These are phyloP conservation scores for Hypoxylon lienhwacheense DNA, from an alignment of 495 filamentous ascomycete genomes.

Conservation along the genomic window DNA sequence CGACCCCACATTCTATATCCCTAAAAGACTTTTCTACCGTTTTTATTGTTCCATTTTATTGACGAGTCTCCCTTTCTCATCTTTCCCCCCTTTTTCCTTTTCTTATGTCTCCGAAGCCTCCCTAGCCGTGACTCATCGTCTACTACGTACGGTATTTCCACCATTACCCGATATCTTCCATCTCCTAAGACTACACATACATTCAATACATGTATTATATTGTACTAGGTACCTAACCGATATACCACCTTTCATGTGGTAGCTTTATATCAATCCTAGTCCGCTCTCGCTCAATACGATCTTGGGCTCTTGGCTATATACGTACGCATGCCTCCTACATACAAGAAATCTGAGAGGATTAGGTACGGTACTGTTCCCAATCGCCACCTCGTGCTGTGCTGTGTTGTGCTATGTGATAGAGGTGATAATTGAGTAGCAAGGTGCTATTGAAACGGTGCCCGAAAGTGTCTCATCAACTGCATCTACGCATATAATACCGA, in stretches of 20 bases:
- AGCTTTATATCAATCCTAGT: slow-evolving; percentile 15
- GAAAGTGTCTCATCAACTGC: slow-evolving; percentile 27
- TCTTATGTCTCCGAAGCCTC: neutral
- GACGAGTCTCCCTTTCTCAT: neutral
- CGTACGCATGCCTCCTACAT: slow-evolving; percentile 2
- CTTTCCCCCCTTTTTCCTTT: neutral
- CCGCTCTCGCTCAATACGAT: slow-evolving; percentile 18
- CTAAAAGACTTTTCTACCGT: slow-evolving; percentile 9
- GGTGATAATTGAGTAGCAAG: slow-evolving; percentile 37
- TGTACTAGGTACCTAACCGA: neutral
- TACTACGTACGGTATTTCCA: no score
- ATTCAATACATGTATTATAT: neutral
- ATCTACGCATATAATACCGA: slow-evolving; percentile 2
- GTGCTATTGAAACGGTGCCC: slow-evolving; percentile 28
- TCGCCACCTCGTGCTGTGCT: slow-evolving; percentile 19
- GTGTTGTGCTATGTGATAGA: slow-evolving; percentile 33
- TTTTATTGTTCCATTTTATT: neutral
- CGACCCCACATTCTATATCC: slow-evolving; percentile 27
- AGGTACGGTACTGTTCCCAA: no score
- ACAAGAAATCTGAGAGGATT: no score
- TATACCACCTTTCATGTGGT: neutral
- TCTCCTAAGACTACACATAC: no score
- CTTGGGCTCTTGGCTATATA: slow-evolving; percentile 25
- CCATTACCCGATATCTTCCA: slow-evolving; percentile 16
- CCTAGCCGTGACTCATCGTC: slow-evolving; percentile 20